Evolutionary conservation across 2,329 filamentous ascomycete species (phyloP), one percentile per base, ranked within the genome.

Genomic region (Pestalotiopsis sp.): DNA sequence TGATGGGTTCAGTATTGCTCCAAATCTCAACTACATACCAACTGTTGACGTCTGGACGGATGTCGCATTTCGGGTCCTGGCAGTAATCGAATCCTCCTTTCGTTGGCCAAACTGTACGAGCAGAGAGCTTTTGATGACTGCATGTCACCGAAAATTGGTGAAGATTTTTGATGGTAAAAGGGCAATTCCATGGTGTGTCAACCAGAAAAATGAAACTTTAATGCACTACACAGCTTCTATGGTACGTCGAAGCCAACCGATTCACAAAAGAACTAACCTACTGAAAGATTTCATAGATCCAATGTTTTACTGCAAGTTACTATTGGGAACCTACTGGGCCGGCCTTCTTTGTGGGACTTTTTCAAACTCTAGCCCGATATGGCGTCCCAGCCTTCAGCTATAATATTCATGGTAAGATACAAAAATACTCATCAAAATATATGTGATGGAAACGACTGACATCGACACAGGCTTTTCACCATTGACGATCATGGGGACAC

Each of bases 1-100:
- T 20, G 68, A 64, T n/a, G 65, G 68, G 36, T 69, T 59, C 38
- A 67, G 68, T 49, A 67, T 67, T 6, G 23, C 59, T 52, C 45
- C 68, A 14, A 59, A 59, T 7, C 4, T 69, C 5, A 67, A 41
- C 23, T 69, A 67, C 4, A 31, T 36, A 61, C 59, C 68, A 45
- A 69, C 65, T 1, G 58, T 69, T 2, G 31, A 69, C 36, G 56
- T 27, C 1, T 12, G 6, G 2, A 58, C 56, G 7, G 56, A 58
- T 2, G 11, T 2, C 27, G 56, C 56, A 6, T 58, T 58, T 17
- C 23, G 7, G 25, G 14, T 58, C 2, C 13, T 58, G 14, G 56
- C 9, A 25, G 7, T 58, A 7, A 17, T 58, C 4, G 2, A 25
- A 25, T 4, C 3, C 4, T 57, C n/a, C 1, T 25, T 57, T 20